A percentile compares a stretch with the other conserved stretches of the same genome.
Evolutionary conservation across 1,139 yeast species (phyloP).

Genomic region (Hyphopichia wangnamkhiaoensis): DNA sequence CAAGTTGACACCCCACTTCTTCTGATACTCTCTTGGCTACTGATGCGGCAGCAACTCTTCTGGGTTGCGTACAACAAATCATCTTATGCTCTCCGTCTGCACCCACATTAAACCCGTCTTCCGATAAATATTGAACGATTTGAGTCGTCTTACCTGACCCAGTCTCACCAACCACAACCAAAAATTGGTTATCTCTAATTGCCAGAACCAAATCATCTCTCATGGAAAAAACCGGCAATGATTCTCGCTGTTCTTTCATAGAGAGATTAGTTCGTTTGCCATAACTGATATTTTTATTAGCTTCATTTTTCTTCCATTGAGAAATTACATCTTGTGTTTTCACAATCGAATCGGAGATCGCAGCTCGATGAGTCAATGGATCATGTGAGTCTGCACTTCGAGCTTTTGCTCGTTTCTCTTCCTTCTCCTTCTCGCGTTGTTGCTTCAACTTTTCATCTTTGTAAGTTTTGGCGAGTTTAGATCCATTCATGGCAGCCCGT

Average conservation of each 20-base stretch:
- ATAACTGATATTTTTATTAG: conserved; percentile 40
- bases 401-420: conserved; percentile 25
- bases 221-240: conserved; percentile 73
- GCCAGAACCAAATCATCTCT: conserved; percentile 58
- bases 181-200: conserved; percentile 47
- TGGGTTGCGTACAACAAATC: conserved; percentile 74
- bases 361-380: conserved; percentile 30
- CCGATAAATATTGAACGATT: conserved; percentile 39
- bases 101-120: conserved; percentile 33
- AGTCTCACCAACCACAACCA: conserved; percentile 51
- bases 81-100: conserved; percentile 33
- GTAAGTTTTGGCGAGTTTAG: conserved; percentile 64
- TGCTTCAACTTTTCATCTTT: conserved; percentile 59
- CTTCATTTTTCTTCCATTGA: conserved; percentile 53
- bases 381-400: conserved; percentile 36
- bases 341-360: conserved; percentile 7
- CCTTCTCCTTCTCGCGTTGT: conserved; percentile 46
- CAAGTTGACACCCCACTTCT: conserved; percentile 59
- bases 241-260: conserved; percentile 65
- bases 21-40: conserved; percentile 70
- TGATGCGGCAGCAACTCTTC: conserved; percentile 73
- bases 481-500: conserved; percentile 78
- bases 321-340: conserved; percentile 26
- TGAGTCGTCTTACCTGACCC: conserved; percentile 50
- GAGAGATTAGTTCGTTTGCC: conserved; percentile 57